phyloP scores from a whole-genome alignment of 2,329 filamentous ascomycete genomes.

The Xylariaceae sp. region DNA sequence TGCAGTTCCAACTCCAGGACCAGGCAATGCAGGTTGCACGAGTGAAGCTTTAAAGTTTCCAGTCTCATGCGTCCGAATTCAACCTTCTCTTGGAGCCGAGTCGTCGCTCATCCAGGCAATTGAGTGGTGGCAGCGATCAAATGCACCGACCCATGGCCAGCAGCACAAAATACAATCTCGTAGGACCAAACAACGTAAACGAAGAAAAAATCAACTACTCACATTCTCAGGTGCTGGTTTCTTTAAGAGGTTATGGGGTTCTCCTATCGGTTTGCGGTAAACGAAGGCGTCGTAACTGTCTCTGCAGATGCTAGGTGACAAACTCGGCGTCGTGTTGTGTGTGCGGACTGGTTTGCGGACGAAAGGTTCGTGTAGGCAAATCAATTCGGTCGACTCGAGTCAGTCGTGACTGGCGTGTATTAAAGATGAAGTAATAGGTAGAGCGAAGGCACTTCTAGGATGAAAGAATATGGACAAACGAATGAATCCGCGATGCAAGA shows the following conservation, averaged over 20 bases:
- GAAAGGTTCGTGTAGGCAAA: constrained; percentile 10
- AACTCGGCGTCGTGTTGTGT: neutral
- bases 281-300: neutral
- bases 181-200: neutral
- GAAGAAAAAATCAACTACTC: neutral
- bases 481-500: constrained; percentile 35
- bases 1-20: neutral
- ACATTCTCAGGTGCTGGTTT: neutral
- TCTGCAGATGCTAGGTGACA: neutral
- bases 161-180: neutral
- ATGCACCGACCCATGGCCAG: neutral
- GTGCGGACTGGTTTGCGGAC: neutral
- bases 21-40: neutral
- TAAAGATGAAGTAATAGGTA: constrained; percentile 32
- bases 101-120: neutral
- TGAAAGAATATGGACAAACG: constrained; percentile 34
- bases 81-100: neutral
- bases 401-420: constrained; percentile 24
- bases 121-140: neutral
- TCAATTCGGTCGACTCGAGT: neutral
- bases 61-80: neutral
- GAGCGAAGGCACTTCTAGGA: constrained; percentile 32
- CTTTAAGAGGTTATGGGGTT: neutral
- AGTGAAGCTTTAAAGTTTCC: neutral
- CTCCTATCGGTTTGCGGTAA: neutral